Percentiles rank a stretch among this genome's conserved stretches.
These are phyloP conservation scores for Tetrapisispora namnaoensis DNA, from an alignment of 805 yeast species.

Conservation along the genomic window DNA sequence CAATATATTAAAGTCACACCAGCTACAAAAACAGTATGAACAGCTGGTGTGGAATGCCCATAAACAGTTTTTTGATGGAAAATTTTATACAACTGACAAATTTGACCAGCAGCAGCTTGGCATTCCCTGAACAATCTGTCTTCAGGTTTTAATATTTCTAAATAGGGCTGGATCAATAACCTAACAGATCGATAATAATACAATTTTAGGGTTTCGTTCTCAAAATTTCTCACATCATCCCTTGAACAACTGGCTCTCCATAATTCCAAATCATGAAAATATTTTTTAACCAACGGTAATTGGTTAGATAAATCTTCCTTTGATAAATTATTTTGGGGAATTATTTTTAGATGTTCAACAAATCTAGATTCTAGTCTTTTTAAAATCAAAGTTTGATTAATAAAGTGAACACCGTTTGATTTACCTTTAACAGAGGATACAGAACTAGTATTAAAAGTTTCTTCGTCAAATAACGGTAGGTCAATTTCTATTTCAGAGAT, in stretches of 20 bases:
- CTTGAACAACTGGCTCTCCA: constrained; percentile 42
- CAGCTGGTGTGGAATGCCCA: constrained; percentile 58
- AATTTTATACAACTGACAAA: constrained; percentile 52
- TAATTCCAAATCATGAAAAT: constrained; percentile 43
- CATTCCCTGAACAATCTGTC: constrained; percentile 53
- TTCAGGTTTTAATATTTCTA: constrained; percentile 51
- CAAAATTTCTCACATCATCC: constrained; percentile 34
- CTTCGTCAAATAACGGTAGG: constrained; percentile 42
- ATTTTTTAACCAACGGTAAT: constrained; percentile 41
- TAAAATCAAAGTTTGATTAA: constrained; percentile 47
- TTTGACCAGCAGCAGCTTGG: constrained; percentile 64
- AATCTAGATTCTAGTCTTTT: constrained; percentile 52
- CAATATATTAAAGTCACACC: constrained; percentile 61
- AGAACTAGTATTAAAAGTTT: constrained; percentile 23
- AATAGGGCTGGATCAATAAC: constrained; percentile 51
- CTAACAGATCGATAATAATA: constrained; percentile 55
- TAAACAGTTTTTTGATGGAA: constrained; percentile 52
- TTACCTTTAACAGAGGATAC: constrained; percentile 3
- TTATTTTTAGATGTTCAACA: constrained; percentile 37
- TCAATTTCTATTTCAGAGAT: constrained; percentile 43
- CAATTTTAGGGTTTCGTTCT: constrained; percentile 48
- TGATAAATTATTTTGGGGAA: constrained; percentile 1
- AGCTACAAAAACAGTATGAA: constrained; percentile 58
- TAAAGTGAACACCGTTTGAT: constrained; percentile 34
- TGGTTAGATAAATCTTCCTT: constrained; percentile 28